Evolutionary conservation across 441 rosid genomes (phyloP).

Genomic region (Cnidoscolus chayamansa): DNA sequence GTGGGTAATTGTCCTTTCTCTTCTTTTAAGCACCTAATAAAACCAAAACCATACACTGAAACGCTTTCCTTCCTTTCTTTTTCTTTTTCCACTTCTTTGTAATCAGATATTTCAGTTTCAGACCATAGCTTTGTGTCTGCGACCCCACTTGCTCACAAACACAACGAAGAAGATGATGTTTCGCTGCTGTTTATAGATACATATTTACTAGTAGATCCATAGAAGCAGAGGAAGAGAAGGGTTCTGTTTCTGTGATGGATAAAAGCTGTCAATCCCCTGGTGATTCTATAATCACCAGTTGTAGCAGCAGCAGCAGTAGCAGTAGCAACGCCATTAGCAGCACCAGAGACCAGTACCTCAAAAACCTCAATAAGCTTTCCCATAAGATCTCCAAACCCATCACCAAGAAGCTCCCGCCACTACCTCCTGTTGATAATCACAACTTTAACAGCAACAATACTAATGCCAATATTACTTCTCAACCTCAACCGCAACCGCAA

Average conservation of each 20-base stretch:
- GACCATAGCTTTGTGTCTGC: not conserved
- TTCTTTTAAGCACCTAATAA: not conserved
- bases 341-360: slow-evolving; percentile 49
- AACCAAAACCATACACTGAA: not conserved
- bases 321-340: not conserved
- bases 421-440: slow-evolving; percentile 27
- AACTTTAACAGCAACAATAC: not conserved
- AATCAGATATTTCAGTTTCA: not conserved
- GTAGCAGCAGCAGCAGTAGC: slow-evolving; percentile 30
- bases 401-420: slow-evolving; percentile 25
- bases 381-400: slow-evolving; percentile 77
- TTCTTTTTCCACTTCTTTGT: not conserved
- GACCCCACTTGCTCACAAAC: slow-evolving; percentile 20
- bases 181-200: not conserved
- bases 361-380: slow-evolving; percentile 74
- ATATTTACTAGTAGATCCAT: not conserved
- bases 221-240: not conserved
- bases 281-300: slow-evolving; percentile 43
- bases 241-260: slow-evolving; percentile 39
- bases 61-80: slow-evolving; percentile 19
- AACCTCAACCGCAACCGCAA: slow-evolving; percentile 6
- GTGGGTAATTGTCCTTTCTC: slow-evolving; percentile 6
- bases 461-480: not conserved
- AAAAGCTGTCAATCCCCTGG: slow-evolving; percentile 55
- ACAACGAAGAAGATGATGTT: slow-evolving; percentile 4